Base-by-base conservation (phyloP, 169 alveolate species). In the Perkinsus marinus region DNA sequence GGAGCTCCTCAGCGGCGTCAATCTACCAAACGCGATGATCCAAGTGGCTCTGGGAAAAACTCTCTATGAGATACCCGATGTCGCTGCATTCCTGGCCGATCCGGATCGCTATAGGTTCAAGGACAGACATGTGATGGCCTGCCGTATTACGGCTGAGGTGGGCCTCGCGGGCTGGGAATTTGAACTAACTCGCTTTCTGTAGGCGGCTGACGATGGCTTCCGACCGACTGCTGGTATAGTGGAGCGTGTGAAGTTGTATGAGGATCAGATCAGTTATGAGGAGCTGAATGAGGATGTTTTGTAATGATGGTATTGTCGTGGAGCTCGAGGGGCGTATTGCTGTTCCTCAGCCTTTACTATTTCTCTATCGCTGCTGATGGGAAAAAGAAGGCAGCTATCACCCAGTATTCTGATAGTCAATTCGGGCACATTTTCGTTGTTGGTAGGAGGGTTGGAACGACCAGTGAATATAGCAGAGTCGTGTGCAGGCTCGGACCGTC, bases 1-100 rank as follows among this genome's bases (percentile, higher is more conserved):
- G 7, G 99, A 98, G 93, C 98, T 98, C 47, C 94, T 98, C 91
- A 96, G 98, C 34, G 96, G 96, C 38, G 96, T 95, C 43, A 96
- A 96, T 90, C 93, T 96, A 57, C 96, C 97, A 0, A 95, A 97
- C 46, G 95, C 96, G 30, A 97, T 95, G 94, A 92, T 95, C 41
- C 98, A 96, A 91, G 96, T 96, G 37, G 96, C 97, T 37, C 94
- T 95, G 97, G 98, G 98, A 0, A 93, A 95, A 13, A 96, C 98
- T 19, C 95, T 96, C 90, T 93, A 94, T 92, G 92, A 95, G 90
- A 93, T 96, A 57, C 96, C 96, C 9, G 97, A 95, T 92, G 94
- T 96, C 68, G 39, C 68, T 10, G 90, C 43, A 46, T 39, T 39
- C 39, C 69, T 46, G 93, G 90, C 43, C 92, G 90, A 93, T 91